These are phyloP conservation scores for Escovopsis sp. DNA, from an alignment of 2,329 filamentous ascomycete genomes.

Conservation along the genomic window DNA sequence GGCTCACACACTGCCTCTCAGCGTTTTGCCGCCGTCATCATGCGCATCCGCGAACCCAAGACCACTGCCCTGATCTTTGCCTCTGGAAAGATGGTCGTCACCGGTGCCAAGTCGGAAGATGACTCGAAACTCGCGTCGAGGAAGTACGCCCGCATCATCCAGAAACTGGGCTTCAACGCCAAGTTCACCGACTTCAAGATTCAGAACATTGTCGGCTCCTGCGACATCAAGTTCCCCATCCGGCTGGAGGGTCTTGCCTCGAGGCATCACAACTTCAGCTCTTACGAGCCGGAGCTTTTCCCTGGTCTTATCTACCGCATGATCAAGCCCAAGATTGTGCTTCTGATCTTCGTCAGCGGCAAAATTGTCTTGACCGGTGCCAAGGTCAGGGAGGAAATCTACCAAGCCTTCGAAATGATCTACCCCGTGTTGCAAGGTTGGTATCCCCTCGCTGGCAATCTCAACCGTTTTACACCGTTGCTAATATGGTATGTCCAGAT, in stretches of 20 bases:
- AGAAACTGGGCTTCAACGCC: slow-evolving; percentile 98
- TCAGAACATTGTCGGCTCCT: slow-evolving; percentile 97
- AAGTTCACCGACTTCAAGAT: slow-evolving; percentile 99
- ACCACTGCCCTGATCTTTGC: slow-evolving; percentile 97
- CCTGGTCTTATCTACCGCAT: slow-evolving; percentile 99
- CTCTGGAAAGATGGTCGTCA: slow-evolving; percentile 98
- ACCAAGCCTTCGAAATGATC: slow-evolving; percentile 93
- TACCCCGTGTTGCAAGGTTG: slow-evolving; percentile 84
- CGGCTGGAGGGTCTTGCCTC: slow-evolving; percentile 89
- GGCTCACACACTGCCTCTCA: slow-evolving; percentile 23
- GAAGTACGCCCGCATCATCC: slow-evolving; percentile 98
- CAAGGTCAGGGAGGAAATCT: slow-evolving; percentile 96
- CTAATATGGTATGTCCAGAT: no score
- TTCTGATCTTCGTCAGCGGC: slow-evolving; percentile 93
- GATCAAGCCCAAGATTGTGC: slow-evolving; percentile 99
- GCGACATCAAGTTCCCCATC: slow-evolving; percentile 98
- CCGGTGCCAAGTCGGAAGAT: slow-evolving; percentile 93
- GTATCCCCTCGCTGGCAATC: slow-evolving; percentile 16
- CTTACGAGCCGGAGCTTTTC: slow-evolving; percentile 96
- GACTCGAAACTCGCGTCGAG: slow-evolving; percentile 92
- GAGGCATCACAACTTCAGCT: slow-evolving; percentile 98
- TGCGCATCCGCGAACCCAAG: slow-evolving; percentile 98
- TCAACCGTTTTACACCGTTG: slow-evolving; percentile 1
- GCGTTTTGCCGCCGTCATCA: slow-evolving; percentile 98
- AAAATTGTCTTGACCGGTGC: slow-evolving; percentile 97